Conservation (phyloP, 192 early-diverging fungal species). For the Gryganskiella cystojenkinii region DNA sequence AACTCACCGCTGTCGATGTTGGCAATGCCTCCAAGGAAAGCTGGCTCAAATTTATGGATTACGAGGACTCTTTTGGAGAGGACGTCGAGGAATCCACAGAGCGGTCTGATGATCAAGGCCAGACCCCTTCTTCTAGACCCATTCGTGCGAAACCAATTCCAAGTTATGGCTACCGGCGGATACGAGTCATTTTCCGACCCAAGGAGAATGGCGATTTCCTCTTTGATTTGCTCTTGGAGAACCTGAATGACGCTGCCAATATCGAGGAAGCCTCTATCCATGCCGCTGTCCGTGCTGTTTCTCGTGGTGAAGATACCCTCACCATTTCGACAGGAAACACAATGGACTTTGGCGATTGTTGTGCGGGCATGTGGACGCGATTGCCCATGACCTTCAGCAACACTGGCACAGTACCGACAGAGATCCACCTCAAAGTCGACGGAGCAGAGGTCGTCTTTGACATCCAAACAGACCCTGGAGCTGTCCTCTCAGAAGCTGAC, state of each 20-base stretch:
- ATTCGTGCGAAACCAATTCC: conserved; percentile 68
- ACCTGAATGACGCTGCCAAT: conserved; percentile 88
- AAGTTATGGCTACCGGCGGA: conserved; percentile 73
- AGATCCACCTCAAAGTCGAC: conserved; percentile 77
- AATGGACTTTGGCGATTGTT: conserved; percentile 95
- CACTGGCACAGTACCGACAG: conserved; percentile 76
- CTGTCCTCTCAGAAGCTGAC: conserved; percentile 15
- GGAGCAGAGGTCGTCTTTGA: conserved; percentile 69
- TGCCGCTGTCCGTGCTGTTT: conserved; percentile 79
- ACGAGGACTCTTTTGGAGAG: conserved; percentile 65
- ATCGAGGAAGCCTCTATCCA: conserved; percentile 83
- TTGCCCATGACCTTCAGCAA: conserved; percentile 86
- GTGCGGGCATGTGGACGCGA: conserved; percentile 87
- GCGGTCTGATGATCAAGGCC: conserved; percentile 48
- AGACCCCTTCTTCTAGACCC: conserved; percentile 20
- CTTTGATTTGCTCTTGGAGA: conserved; percentile 91
- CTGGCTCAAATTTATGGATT: conserved; percentile 82
- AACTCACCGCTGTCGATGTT: conserved; percentile 77
- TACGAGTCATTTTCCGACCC: conserved; percentile 88
- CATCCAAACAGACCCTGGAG: conserved; percentile 53
- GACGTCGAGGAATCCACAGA: conserved; percentile 40
- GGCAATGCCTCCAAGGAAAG: conserved; percentile 62
- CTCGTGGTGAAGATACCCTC: conserved; percentile 75
- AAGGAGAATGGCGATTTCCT: conserved; percentile 90
- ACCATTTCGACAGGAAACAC: conserved; percentile 75